Evolutionary conservation across 257 asterid species (phyloP).

Genomic region (Cynanchum wilfordii): DNA sequence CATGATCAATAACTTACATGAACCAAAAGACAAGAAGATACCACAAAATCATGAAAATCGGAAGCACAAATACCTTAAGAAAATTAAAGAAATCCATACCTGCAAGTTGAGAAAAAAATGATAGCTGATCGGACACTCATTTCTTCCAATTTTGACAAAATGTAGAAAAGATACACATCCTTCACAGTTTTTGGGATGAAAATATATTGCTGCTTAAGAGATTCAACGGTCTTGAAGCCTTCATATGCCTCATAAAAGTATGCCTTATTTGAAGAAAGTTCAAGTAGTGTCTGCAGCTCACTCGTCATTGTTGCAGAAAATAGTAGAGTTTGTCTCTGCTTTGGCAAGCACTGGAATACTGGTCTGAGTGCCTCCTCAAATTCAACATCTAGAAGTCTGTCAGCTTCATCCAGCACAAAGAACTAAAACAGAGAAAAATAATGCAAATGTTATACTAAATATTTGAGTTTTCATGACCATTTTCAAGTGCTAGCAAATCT

Average conservation of each 20-base stretch:
- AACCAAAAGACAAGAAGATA: background rate
- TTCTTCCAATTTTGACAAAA: slow-evolving; percentile 64
- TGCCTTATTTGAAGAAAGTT: slow-evolving; percentile 84
- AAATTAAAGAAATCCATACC: slow-evolving; percentile 30
- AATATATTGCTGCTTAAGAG: slow-evolving; percentile 77
- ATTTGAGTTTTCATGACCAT: background rate
- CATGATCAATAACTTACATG: background rate
- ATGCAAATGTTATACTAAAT: background rate
- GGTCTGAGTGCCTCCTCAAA: slow-evolving; percentile 79
- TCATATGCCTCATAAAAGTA: slow-evolving; percentile 81
- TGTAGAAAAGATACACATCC: slow-evolving; percentile 73
- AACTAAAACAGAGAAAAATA: slow-evolving; percentile 47
- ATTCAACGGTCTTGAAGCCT: slow-evolving; percentile 80
- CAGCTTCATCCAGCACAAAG: slow-evolving; percentile 96
- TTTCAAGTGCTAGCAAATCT: background rate
- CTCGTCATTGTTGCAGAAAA: slow-evolving; percentile 95
- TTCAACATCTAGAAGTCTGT: slow-evolving; percentile 77
- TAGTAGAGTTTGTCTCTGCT: slow-evolving; percentile 77
- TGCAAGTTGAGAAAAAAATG: slow-evolving; percentile 91
- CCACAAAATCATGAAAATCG: background rate
- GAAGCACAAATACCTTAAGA: background rate
- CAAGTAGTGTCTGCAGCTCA: slow-evolving; percentile 65
- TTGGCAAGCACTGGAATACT: slow-evolving; percentile 84
- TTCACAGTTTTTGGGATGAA: slow-evolving; percentile 66
- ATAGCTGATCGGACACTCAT: slow-evolving; percentile 80